Conservation (phyloP, 305 asterid species). For the Fraxinus sp. region DNA sequence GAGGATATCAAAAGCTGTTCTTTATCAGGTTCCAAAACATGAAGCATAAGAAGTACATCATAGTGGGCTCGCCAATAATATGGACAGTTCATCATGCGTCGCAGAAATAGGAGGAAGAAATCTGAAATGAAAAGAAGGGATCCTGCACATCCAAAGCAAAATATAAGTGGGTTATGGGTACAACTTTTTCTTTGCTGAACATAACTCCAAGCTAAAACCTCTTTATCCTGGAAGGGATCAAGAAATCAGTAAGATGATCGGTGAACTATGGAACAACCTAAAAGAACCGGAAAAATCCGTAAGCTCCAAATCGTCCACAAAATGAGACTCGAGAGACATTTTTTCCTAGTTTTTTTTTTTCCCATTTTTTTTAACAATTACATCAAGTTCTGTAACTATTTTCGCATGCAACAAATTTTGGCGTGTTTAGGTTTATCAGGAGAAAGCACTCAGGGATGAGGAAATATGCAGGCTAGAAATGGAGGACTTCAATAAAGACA, state of each 20-base stretch:
- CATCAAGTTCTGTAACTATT: not conserved
- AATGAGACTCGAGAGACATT: not conserved
- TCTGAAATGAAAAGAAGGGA: constrained; percentile 64
- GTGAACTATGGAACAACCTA: constrained; percentile 76
- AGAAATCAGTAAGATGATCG: constrained; percentile 78
- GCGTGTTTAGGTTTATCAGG: constrained; percentile 60
- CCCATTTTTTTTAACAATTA: no score
- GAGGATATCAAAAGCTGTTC: constrained; percentile 77
- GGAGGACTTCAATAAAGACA: constrained; percentile 56
- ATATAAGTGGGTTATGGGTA: constrained; percentile 58
- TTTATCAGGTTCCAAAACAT: constrained; percentile 50
- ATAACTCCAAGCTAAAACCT: constrained; percentile 69
- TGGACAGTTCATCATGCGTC: constrained; percentile 28
- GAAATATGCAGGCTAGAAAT: constrained; percentile 48
- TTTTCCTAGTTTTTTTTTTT: not conserved
- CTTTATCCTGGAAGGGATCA: constrained; percentile 67
- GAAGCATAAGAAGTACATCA: constrained; percentile 29
- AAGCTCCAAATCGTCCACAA: constrained; percentile 16
- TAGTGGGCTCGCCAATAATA: constrained; percentile 5
- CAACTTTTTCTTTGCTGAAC: constrained; percentile 83
- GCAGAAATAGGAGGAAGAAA: constrained; percentile 73
- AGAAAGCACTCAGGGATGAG: constrained; percentile 69
- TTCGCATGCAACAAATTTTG: not conserved
- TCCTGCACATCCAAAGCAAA: constrained; percentile 79
- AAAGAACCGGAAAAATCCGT: constrained; percentile 58